These are phyloP conservation scores for Paraconiothyrium brasiliense DNA, from an alignment of 2,329 filamentous ascomycete species.

Conservation along the genomic window DNA sequence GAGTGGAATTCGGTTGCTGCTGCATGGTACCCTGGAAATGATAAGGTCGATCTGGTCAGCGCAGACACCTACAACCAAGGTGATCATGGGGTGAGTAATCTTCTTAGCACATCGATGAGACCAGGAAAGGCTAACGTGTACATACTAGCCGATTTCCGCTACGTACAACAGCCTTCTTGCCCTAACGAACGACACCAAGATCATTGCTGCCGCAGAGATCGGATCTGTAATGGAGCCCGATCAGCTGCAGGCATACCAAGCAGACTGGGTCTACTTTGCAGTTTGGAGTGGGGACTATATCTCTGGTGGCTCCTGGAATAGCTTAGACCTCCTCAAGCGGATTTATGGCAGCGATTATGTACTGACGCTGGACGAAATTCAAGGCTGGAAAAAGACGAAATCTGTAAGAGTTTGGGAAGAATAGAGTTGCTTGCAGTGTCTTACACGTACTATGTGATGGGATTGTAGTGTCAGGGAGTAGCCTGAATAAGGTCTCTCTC, in stretches of 20 bases:
- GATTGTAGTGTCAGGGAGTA: not conserved
- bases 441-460: not conserved
- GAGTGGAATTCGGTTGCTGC: slow-evolving; percentile 59
- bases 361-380: slow-evolving; percentile 40
- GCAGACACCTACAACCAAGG: slow-evolving; percentile 59
- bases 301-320: slow-evolving; percentile 54
- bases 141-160: slow-evolving; percentile 51
- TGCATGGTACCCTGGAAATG: slow-evolving; percentile 60
- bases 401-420: slow-evolving; percentile 1
- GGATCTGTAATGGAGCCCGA: slow-evolving; percentile 58
- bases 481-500: not conserved
- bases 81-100: slow-evolving; percentile 52
- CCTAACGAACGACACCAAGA: slow-evolving; percentile 57
- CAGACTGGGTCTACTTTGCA: slow-evolving; percentile 60
- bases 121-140: slow-evolving; percentile 10
- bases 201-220: slow-evolving; percentile 60
- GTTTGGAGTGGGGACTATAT: slow-evolving; percentile 59
- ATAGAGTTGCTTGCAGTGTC: not conserved
- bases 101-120: not conserved
- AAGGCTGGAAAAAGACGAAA: slow-evolving; percentile 32
- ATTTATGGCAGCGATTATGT: slow-evolving; percentile 44
- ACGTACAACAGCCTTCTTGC: slow-evolving; percentile 57
- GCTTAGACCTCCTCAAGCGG: slow-evolving; percentile 50
- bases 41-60: slow-evolving; percentile 57
- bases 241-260: slow-evolving; percentile 55